These are phyloP conservation scores for Eucommia ulmoides DNA, from an alignment of 257 asterid genomes.

Conservation along the genomic window DNA sequence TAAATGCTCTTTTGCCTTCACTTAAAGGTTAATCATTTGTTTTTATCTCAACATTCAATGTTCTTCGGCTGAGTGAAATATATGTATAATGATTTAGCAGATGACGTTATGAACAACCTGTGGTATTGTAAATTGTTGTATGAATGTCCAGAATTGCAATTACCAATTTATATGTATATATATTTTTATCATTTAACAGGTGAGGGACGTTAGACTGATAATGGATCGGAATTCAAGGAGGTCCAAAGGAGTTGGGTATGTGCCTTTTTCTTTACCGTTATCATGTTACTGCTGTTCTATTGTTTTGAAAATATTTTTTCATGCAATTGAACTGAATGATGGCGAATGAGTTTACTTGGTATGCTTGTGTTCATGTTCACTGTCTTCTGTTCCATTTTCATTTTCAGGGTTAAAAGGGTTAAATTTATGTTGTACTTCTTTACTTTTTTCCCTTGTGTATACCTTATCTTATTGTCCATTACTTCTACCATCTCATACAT, in stretches of 20 bases:
- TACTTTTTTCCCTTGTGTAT: background rate
- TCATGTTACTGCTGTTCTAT: background rate
- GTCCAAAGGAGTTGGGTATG: conserved; percentile 99
- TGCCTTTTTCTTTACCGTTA: conserved; percentile 1
- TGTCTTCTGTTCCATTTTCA: no score
- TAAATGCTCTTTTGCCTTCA: conserved; percentile 12
- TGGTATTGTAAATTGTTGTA: conserved; percentile 11
- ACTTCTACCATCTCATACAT: no score
- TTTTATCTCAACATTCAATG: background rate
- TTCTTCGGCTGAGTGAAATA: background rate
- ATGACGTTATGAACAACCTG: conserved; percentile 13
- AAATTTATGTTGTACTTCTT: background rate
- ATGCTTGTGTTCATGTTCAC: background rate
- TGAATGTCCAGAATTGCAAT: conserved; percentile 13
- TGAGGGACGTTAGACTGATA: conserved; percentile 88
- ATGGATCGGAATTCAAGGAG: conserved; percentile 98
- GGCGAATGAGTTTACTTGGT: background rate
- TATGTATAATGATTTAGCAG: conserved; percentile 4
- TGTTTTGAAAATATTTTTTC: background rate
- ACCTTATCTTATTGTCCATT: no score
- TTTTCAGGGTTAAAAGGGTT: background rate
- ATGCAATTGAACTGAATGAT: background rate
- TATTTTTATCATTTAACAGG: no score
- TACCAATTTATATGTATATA: no score
- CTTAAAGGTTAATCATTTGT: conserved; percentile 10